Conservation (phyloP, 129 eudicot species). For the Flaveria trinervia region DNA sequence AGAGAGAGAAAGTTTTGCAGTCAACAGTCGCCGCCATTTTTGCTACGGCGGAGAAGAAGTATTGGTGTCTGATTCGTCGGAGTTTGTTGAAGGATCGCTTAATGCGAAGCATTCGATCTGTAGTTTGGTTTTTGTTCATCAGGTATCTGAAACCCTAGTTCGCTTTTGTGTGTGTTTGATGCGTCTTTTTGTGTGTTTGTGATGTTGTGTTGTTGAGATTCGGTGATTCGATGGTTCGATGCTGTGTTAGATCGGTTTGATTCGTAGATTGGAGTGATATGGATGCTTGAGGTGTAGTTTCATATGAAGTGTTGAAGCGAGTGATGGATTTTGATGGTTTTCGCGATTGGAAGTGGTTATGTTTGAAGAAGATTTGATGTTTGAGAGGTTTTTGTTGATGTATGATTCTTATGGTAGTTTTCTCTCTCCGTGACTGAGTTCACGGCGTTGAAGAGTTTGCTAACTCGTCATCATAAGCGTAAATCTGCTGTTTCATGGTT, state of each 20-base stretch:
- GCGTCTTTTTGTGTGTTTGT: slow-evolving; percentile 20
- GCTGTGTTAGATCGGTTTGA: slow-evolving; percentile 31
- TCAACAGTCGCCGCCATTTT: slow-evolving; percentile 43
- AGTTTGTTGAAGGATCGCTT: slow-evolving; percentile 32
- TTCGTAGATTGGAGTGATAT: slow-evolving; percentile 14
- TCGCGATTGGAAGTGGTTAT: slow-evolving; percentile 25
- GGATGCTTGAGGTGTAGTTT: slow-evolving; percentile 17
- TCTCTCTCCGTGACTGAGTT: too few relatives aligned
- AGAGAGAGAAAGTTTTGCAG: slow-evolving; percentile 34
- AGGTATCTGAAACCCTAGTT: slow-evolving; percentile 42
- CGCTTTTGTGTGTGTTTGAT: slow-evolving; percentile 26
- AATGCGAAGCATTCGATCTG: slow-evolving; percentile 32
- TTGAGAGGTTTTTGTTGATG: slow-evolving; percentile 10
- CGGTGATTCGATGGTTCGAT: slow-evolving; percentile 32
- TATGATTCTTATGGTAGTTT: background rate
- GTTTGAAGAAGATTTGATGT: slow-evolving; percentile 2
- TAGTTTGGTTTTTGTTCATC: slow-evolving; percentile 24
- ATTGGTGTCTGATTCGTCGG: slow-evolving; percentile 23
- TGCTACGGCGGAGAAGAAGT: slow-evolving; percentile 37
- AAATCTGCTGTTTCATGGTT: slow-evolving; percentile 2
- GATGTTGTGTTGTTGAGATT: slow-evolving; percentile 28
- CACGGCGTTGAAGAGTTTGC: too few relatives aligned
- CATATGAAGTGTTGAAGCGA: slow-evolving; percentile 23
- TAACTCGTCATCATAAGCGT: slow-evolving; percentile 17
- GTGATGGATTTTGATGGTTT: slow-evolving; percentile 22